These are phyloP conservation scores for Davidsoniella australis DNA, from an alignment of 2,329 filamentous ascomycete genomes.

Conservation along the genomic window DNA sequence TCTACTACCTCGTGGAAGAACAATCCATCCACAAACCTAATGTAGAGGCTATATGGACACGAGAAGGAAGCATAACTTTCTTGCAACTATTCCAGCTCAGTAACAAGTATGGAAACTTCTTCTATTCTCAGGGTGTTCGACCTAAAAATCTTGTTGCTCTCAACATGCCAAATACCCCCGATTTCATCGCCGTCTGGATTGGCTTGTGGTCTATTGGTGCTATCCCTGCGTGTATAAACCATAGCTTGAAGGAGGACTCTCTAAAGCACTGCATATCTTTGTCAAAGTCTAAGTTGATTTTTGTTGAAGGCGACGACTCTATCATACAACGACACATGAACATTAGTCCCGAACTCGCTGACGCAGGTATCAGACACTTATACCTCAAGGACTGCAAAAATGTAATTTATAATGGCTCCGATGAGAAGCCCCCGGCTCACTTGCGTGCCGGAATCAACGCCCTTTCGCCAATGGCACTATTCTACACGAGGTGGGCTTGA, in stretches of 20 bases:
- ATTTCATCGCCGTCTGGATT: slow-evolving; percentile 50
- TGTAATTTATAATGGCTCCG: slow-evolving; percentile 26
- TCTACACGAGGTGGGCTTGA: slow-evolving; percentile 38
- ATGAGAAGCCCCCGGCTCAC: slow-evolving; percentile 35
- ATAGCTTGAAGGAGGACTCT: slow-evolving; percentile 46
- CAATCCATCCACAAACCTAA: slow-evolving; percentile 33
- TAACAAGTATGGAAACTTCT: slow-evolving; percentile 45
- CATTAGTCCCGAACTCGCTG: slow-evolving; percentile 33
- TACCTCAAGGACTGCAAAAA: slow-evolving; percentile 31
- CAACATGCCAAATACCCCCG: slow-evolving; percentile 49
- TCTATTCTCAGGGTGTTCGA: slow-evolving; percentile 38
- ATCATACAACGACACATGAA: slow-evolving; percentile 41
- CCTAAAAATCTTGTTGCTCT: slow-evolving; percentile 45
- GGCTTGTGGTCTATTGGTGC: slow-evolving; percentile 48
- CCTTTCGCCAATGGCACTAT: slow-evolving; percentile 41
- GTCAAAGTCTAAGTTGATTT: slow-evolving; percentile 40
- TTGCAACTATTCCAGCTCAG: slow-evolving; percentile 35
- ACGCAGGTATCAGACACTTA: slow-evolving; percentile 35
- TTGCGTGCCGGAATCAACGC: slow-evolving; percentile 34
- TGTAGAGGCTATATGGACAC: slow-evolving; percentile 50
- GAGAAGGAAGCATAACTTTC: slow-evolving; percentile 42
- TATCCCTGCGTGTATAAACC: slow-evolving; percentile 55
- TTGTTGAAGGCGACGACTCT: slow-evolving; percentile 47
- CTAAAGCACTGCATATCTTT: slow-evolving; percentile 48
- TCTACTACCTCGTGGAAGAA: slow-evolving; percentile 50